Percentiles rank a stretch among this genome's conserved stretches.
phyloP scores from a whole-genome alignment of 129 eudicot species.

The Artemisia tridentata region DNA sequence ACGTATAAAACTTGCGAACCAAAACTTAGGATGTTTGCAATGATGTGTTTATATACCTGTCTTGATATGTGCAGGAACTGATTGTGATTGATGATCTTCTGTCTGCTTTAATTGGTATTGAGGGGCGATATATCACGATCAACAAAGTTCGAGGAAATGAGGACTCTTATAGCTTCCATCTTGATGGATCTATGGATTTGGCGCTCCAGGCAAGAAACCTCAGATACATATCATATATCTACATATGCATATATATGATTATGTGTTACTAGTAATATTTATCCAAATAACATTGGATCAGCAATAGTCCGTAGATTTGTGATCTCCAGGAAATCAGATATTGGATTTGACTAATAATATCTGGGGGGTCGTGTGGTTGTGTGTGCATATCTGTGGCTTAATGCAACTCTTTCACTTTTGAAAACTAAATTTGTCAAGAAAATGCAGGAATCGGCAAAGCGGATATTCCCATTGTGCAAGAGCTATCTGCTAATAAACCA shows the following conservation, averaged over 20 bases:
- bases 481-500: constrained; percentile 74
- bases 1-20: background rate
- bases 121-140: constrained; percentile 76
- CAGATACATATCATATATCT: background rate
- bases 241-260: too few species aligned
- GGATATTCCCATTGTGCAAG: constrained; percentile 85
- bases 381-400: constrained; percentile 14
- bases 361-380: background rate
- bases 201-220: constrained; percentile 71
- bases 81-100: constrained; percentile 88
- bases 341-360: background rate
- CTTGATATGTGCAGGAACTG: constrained; percentile 57
- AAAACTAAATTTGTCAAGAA: constrained; percentile 18
- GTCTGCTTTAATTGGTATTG: constrained; percentile 80
- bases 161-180: constrained; percentile 50
- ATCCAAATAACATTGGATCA: too few species aligned
- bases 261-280: too few species aligned
- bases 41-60: constrained; percentile 1
- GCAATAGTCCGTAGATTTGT: too few species aligned
- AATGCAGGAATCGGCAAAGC: constrained; percentile 78
- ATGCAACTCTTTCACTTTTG: constrained; percentile 6
- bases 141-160: constrained; percentile 54
- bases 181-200: constrained; percentile 94
- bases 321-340: background rate
- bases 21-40: constrained; percentile 4